Evolutionary conservation across 2,329 filamentous ascomycete genomes (phyloP).

Genomic region (Pseudocercospora pini-densiflorae): DNA sequence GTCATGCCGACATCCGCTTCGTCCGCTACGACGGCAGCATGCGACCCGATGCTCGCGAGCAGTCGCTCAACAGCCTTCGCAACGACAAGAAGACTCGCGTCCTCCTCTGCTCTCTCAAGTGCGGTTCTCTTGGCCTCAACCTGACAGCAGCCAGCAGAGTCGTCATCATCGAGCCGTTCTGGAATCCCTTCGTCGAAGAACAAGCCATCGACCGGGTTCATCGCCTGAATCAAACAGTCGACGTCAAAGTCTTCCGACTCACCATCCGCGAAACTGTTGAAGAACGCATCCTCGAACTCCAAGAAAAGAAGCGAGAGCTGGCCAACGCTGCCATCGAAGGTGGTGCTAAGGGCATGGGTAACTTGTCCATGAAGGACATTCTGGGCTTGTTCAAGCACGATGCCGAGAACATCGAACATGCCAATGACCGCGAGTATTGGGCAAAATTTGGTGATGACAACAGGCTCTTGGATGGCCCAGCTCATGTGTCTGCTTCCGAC

Average conservation of each 20-base stretch:
- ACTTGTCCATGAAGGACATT: conserved; percentile 92
- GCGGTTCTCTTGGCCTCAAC: conserved; percentile 90
- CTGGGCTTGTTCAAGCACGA: conserved; percentile 84
- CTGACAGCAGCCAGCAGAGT: conserved; percentile 92
- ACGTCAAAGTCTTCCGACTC: conserved; percentile 94
- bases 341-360: conserved; percentile 71
- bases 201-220: conserved; percentile 99
- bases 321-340: conserved; percentile 92
- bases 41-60: conserved; percentile 91
- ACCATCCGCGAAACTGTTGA: conserved; percentile 87
- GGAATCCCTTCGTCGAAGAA: conserved; percentile 98
- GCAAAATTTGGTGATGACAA: conserved; percentile 40
- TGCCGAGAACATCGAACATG: conserved; percentile 52
- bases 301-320: conserved; percentile 89
- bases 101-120: conserved; percentile 90
- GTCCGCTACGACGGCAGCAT: conserved; percentile 94
- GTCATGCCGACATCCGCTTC: conserved; percentile 73
- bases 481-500: conserved; percentile 5
- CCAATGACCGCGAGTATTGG: conserved; percentile 49
- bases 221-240: conserved; percentile 93
- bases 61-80: conserved; percentile 76
- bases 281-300: conserved; percentile 90
- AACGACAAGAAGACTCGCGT: conserved; percentile 77
- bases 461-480: conserved; percentile 40
- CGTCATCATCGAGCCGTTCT: conserved; percentile 95